Evolutionary conservation across 306 rosid genomes (phyloP).

Genomic region (Acacia crassicarpa): DNA sequence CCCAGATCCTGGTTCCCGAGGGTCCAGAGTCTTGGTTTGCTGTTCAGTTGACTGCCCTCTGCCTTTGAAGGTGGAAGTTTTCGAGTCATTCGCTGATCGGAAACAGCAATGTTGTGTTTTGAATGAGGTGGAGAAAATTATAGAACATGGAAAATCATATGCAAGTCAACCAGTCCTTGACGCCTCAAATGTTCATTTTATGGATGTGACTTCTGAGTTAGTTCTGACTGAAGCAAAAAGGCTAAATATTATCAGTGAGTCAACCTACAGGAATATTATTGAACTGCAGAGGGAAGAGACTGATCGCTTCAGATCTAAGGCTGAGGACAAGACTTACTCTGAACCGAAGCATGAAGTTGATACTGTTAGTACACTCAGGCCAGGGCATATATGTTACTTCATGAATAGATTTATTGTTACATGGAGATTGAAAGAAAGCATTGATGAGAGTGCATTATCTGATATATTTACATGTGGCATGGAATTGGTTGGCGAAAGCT

Average conservation of each 20-base stretch:
- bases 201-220: conserved; percentile 53
- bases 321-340: conserved; percentile 35
- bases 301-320: conserved; percentile 59
- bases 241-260: conserved; percentile 60
- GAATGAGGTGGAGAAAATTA: conserved; percentile 48
- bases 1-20: conserved; percentile 88
- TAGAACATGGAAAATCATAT: conserved; percentile 54
- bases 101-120: conserved; percentile 31
- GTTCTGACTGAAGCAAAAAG: conserved; percentile 72
- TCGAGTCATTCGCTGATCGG: conserved; percentile 28
- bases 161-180: conserved; percentile 44
- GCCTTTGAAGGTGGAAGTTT: conserved; percentile 55
- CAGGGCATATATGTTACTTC: conserved; percentile 60
- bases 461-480: conserved; percentile 26
- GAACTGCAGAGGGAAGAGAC: conserved; percentile 67
- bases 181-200: conserved; percentile 69
- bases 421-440: conserved; percentile 56
- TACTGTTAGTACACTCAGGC: conserved; percentile 42
- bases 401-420: conserved; percentile 76
- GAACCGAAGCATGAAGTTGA: conserved; percentile 40
- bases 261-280: conserved; percentile 52
- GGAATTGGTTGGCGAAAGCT: conserved; percentile 29
- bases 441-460: conserved; percentile 30
- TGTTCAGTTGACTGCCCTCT: conserved; percentile 64
- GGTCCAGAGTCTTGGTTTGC: conserved; percentile 70